Evolutionary conservation across 148 eudicot genomes (phyloP), one percentile per base, ranked within the genome.

Genomic region (Camellia granthamiana): DNA sequence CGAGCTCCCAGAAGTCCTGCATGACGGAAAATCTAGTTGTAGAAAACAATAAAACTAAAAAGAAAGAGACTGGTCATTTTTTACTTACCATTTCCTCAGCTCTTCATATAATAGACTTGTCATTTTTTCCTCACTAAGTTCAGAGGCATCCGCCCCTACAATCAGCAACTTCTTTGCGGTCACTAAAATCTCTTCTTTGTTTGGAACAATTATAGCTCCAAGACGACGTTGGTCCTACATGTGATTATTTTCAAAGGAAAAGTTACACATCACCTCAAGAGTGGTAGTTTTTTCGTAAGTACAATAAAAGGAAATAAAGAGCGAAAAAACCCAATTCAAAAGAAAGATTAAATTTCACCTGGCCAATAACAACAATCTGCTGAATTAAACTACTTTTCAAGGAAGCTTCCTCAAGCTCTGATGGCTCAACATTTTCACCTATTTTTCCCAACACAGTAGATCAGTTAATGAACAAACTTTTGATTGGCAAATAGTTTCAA

Each of bases 1-100:
- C 3, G 98, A 88, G 83, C 93, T 92, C 68, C 81, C 84, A 9
- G 92, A 84, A 56, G 98, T 94, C 99, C 99, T 97, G 89, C 82
- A 82, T 52, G 30, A 11, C 14, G 12, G 23, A 76, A 79, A 12
- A 74, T 46, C 10, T 43, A 74, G 6, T 67, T 55, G 3, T 61
- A 64, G 49, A 77, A 47, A 77, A 63, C 79, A 44, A 30, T 30
- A 30, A 30, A 30, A 30, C 38, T 30, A 30, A 30, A 30, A 1
- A 30, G 38, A 30, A 30, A 30, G 38, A 30, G 38, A 30, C 1
- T 30, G 38, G 38, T 30, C 38, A 30, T 30, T 30, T 30, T 30
- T 1, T 1, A 1, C 83, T 96, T 1, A 30, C 38, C 38, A 30
- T 30, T 30, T 30, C 38, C 38, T 30, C 38, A 30, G 38, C 38